These are phyloP conservation scores for Alternaria sp. DNA, from an alignment of 2,329 filamentous ascomycete genomes.

Conservation along the genomic window DNA sequence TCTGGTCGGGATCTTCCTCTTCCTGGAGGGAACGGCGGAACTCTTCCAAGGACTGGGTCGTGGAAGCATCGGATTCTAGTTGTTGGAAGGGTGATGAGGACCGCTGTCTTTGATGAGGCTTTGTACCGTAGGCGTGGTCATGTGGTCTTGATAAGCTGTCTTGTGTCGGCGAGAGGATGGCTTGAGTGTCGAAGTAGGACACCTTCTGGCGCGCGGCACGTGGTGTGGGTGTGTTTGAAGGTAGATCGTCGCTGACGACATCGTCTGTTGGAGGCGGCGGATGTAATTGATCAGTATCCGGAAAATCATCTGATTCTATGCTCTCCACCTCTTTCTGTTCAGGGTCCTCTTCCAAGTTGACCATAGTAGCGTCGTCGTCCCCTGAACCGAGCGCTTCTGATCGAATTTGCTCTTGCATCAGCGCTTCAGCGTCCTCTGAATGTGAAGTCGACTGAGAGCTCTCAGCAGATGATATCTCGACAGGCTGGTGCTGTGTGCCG, in stretches of 20 bases:
- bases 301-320: conserved; percentile 26
- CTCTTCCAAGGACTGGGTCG: conserved; percentile 46
- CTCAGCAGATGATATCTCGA: conserved; percentile 34
- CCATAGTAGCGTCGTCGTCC: background rate
- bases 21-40: conserved; percentile 45
- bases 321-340: conserved; percentile 18
- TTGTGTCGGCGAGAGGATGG: conserved; percentile 43
- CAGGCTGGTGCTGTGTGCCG: conserved; percentile 26
- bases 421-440: background rate
- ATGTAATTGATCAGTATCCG: conserved; percentile 2
- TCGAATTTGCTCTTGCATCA: conserved; percentile 7
- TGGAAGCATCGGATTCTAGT: conserved; percentile 37
- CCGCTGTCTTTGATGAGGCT: conserved; percentile 2
- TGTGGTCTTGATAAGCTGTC: conserved; percentile 20
- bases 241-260: conserved; percentile 22
- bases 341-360: conserved; percentile 6
- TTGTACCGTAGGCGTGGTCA: conserved; percentile 9
- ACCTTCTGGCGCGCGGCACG: conserved; percentile 29
- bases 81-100: conserved; percentile 25
- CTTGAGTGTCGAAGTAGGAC: conserved; percentile 45
- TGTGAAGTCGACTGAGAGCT: conserved; percentile 17
- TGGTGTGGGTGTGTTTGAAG: conserved; percentile 41
- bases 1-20: conserved; percentile 5
- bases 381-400: conserved; percentile 5
- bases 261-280: background rate